Evolutionary conservation across 192 early-diverging fungal genomes (phyloP), one percentile per base, ranked within the genome.

Genomic region (Coemansia sp.): DNA sequence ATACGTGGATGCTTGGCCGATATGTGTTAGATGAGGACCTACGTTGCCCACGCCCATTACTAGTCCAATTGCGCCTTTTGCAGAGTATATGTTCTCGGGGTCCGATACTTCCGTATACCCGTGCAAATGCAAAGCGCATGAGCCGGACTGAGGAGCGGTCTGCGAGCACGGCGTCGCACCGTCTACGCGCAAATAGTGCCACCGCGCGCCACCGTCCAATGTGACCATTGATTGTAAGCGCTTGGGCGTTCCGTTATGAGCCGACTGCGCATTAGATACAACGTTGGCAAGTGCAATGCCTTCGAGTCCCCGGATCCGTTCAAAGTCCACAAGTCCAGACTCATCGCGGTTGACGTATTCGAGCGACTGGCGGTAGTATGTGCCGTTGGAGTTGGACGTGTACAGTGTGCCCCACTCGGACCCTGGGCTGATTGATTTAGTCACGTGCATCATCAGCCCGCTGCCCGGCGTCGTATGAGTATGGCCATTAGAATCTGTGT

Each of bases 1-100:
- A 75, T 92, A 99, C 13, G 88, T 93, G 81, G 91, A 84, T 20
- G 89, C 87, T 23, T 92, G 85, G 16, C 78, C 84, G 61, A 93
- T 88, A 8, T 77, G 70, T 3, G 69, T 68, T 32, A 99, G 69
- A 18, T 67, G 66, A 0, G 62, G 29, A 12, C 96, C 97, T 11
- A 99, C 93, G 66, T 91, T 98, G 19, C 97, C 97, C 3, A 96
- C 92, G 10, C 92, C 97, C 66, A 98, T 86, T 68, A 92, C 87
- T 61, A 98, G 71, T 4, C 95, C 95, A 1, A 89, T 83, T n/a
- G 94, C 93, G 11, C 88, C 85, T 0, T 85, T 70, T 0, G 89
- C 81, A 58, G 92, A 92, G 66, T 93, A 95, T n/a, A 90, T 75
- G 74, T 92, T 89, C 20, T 86, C 83, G 0, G 84, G 76, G 37